Base-by-base conservation (phyloP, 2,329 filamentous ascomycete species). In the Trichoderma guizhouense region DNA sequence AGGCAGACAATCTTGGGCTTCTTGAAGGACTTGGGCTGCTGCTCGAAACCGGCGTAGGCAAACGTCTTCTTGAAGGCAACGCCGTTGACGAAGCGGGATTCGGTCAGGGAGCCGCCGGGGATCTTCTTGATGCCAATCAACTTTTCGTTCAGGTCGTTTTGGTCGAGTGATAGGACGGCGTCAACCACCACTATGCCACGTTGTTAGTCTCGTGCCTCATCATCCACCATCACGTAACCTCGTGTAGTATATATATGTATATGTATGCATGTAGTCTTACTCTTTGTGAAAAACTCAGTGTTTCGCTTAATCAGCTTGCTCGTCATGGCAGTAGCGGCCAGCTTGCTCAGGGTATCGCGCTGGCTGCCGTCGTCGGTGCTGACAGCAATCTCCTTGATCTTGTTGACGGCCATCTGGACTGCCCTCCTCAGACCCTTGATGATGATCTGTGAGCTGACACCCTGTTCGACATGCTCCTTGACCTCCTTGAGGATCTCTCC, bases 51-150 rank as follows among this genome's bases (percentile, higher is more conserved):
- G 77, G 96, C 96, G 81, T 99, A 99, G 66, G 95, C 95, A 83
- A 99, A 99, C 6, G 96, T 99, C 90, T 99, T 99, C 87, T 98
- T 98, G 88, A 99, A 99, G 43, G 96, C 95, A 74, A 99, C 96
- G 80, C 96, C 96, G 82, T 98, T 96, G 80, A 99, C 92, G 83
- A 98, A 98, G 53, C 97, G 89, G 3, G 95, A 98, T 74, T 98
- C 96, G 79, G 97, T 96, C 36, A 99, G 89, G 47, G 94, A 97
- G 82, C 96, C 96, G 79, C 96, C 96, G 51, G 94, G 95, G 74
- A 99, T 95, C 86, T 98, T 98, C 89, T 99, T 99, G 82, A 98
- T 90, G 73, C 96, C 96, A 79, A 99, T 99, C 78, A 98, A 90
- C 82, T 95, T 98, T 83, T 98, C 95, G 86, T 99, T 97, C 71